Base-by-base conservation (phyloP, 345 rosid species). In the Mercurialis annua region DNA sequence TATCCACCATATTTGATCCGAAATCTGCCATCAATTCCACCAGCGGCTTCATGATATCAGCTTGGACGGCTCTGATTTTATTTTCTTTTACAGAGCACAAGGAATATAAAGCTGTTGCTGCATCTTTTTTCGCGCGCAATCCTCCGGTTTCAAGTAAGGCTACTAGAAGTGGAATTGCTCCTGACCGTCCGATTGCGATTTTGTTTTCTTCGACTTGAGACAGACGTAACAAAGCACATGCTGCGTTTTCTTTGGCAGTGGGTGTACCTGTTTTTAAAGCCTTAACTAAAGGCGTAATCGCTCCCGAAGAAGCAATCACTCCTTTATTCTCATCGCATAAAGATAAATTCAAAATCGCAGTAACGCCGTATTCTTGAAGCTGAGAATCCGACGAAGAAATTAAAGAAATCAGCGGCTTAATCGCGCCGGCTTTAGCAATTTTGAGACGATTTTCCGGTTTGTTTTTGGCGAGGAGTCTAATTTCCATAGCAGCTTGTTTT, bases 401-500 rank as follows among this genome's bases (percentile, higher is more conserved):
- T 43, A 89, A 62, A 53, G 87, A 73, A 64, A 94, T 60, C 56
- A 94, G 65, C 3, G 99, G 97, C 82, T 77, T 86, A 57, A 94
- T 73, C 49, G 99, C 97, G 2, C 99, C 99, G 2, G 92, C 86
- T 50, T 76, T 78, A 1, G 93, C 99, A 65, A 94, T 91, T 73
- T 82, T 85, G 72, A 86, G 63, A 63, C 99, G 97, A 46, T 89
- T 85, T 77, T 91, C 96, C 1, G 91, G 74, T 51, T 87, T 91
- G 84, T 94, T 86, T 84, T 91, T 94, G 34, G 99, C 90, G 63
- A 91, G 83, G 40, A 94, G 90, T 53, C 97, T 77, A 72, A 91
- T 80, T 83, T 94, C 99, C 96, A 94, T 80, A 23, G 95, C 99
- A n/a, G 99, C 97, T 53, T 86, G 96, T 80, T 88, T 91, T 73